Evolutionary conservation across 768 basidiomycete genomes (phyloP).

Genomic region (Suillus alpinus): DNA sequence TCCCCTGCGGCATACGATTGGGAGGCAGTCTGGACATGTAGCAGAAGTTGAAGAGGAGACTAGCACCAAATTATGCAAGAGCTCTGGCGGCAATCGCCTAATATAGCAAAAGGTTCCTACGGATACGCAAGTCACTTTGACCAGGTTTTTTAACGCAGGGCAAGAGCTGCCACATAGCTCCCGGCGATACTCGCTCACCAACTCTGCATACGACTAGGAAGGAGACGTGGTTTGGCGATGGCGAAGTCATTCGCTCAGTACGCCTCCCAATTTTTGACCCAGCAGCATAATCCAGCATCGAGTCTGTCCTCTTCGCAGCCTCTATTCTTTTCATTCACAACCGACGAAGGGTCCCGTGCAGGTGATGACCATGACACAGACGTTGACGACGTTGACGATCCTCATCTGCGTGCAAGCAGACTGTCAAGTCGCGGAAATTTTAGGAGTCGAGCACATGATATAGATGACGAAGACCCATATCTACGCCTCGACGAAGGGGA

Average conservation of each 20-base stretch:
- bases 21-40: neutral
- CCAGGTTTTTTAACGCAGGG: conserved; percentile 1
- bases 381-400: conserved; percentile 75
- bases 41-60: neutral
- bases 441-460: conserved; percentile 29
- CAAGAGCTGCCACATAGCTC: neutral
- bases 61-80: neutral
- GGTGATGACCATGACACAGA: conserved; percentile 47
- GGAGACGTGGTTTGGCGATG: conserved; percentile 30
- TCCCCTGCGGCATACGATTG: neutral
- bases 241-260: conserved; percentile 77
- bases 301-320: conserved; percentile 67
- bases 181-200: neutral
- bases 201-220: neutral
- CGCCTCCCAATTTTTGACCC: conserved; percentile 77
- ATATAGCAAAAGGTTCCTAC: neutral
- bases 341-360: conserved; percentile 60
- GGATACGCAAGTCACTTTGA: neutral
- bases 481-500: conserved; percentile 72
- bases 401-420: conserved; percentile 55
- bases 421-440: conserved; percentile 27
- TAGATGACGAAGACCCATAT: conserved; percentile 76
- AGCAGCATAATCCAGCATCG: conserved; percentile 50
- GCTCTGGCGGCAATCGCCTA: neutral
- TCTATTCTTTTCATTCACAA: conserved; percentile 86